These are phyloP conservation scores for Halenospora varia DNA, from an alignment of 495 filamentous ascomycete genomes.

Conservation along the genomic window DNA sequence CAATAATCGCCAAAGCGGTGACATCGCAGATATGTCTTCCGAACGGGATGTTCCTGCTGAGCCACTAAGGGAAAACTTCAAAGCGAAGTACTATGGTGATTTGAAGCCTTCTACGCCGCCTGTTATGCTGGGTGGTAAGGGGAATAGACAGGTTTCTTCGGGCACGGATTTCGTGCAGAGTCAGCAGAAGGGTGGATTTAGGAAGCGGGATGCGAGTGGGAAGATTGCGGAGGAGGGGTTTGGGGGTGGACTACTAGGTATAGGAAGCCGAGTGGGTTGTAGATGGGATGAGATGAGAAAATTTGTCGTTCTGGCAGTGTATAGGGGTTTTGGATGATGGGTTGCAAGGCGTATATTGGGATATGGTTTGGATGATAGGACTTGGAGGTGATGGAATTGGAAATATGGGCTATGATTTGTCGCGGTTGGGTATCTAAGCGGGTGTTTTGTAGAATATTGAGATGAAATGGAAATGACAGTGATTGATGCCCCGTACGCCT, in stretches of 20 bases:
- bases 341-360: slow-evolving; percentile 14
- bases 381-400: neutral
- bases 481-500: neutral
- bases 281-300: neutral
- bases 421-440: slow-evolving; percentile 6
- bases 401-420: slow-evolving; percentile 7
- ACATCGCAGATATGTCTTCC: slow-evolving; percentile 28
- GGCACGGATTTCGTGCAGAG: slow-evolving; percentile 59
- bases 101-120: slow-evolving; percentile 43
- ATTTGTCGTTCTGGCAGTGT: neutral
- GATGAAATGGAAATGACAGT: slow-evolving; percentile 4
- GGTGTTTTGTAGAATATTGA: slow-evolving; percentile 1
- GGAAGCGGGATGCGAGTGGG: slow-evolving; percentile 71
- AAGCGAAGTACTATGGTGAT: slow-evolving; percentile 47
- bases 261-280: slow-evolving; percentile 20
- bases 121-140: slow-evolving; percentile 34
- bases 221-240: slow-evolving; percentile 83
- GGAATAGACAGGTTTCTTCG: slow-evolving; percentile 41
- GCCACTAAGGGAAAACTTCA: slow-evolving; percentile 35
- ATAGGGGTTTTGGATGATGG: neutral
- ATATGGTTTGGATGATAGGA: slow-evolving; percentile 1
- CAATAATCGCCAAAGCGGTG: slow-evolving; percentile 31
- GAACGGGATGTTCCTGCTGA: slow-evolving; percentile 2
- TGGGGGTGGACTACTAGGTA: slow-evolving; percentile 31
- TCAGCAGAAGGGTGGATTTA: slow-evolving; percentile 21